phyloP scores from a whole-genome alignment of 768 basidiomycete genomes.

The Suillus fuscotomentosus region DNA sequence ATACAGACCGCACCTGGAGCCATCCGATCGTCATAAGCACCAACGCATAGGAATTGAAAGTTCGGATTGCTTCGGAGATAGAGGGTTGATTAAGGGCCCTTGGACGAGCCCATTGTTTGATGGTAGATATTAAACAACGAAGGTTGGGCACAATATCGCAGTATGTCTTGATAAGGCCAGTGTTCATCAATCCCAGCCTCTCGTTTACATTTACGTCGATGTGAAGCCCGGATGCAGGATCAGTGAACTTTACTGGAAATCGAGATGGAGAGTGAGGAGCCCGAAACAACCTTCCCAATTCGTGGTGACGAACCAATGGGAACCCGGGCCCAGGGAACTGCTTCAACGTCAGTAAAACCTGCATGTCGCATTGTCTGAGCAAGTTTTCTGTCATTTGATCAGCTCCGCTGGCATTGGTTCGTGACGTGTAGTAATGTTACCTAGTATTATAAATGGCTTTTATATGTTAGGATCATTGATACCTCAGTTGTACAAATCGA shows the following conservation, averaged over 20 bases:
- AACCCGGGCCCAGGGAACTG: constrained; percentile 36
- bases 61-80: constrained; percentile 19
- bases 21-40: constrained; percentile 60
- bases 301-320: constrained; percentile 38
- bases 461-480: background rate
- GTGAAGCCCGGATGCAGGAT: constrained; percentile 37
- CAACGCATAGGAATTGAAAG: constrained; percentile 64
- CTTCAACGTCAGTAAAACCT: constrained; percentile 33
- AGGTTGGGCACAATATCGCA: constrained; percentile 45
- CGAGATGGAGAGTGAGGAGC: background rate
- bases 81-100: constrained; percentile 49
- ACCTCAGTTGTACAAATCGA: background rate
- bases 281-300: constrained; percentile 3
- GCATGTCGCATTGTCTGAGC: constrained; percentile 25
- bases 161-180: constrained; percentile 50
- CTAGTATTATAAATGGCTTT: constrained; percentile 32
- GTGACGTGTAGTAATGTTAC: constrained; percentile 14
- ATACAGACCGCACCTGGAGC: constrained; percentile 46
- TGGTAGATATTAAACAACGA: constrained; percentile 39
- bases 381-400: constrained; percentile 26
- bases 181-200: constrained; percentile 52
- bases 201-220: constrained; percentile 67
- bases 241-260: constrained; percentile 49
- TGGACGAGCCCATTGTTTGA: constrained; percentile 63
- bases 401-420: background rate